A percentile compares a stretch with the other conserved stretches of the same genome.
These are phyloP conservation scores for Leishmania lainsoni DNA, from an alignment of 208 protist genomes.

Conservation along the genomic window DNA sequence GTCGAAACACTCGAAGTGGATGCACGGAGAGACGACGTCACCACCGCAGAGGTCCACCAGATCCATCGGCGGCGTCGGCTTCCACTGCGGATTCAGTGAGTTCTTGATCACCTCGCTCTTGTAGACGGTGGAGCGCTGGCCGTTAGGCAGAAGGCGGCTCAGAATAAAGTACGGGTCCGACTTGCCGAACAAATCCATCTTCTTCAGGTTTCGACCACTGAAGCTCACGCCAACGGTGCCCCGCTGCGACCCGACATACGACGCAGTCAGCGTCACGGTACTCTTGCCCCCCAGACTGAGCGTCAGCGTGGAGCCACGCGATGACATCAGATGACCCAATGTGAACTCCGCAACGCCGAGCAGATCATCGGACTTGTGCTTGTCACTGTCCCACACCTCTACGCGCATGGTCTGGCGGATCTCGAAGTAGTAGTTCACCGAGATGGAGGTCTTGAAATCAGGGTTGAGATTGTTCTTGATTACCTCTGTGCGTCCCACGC, in stretches of 20 bases:
- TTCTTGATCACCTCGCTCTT: constrained; percentile 37
- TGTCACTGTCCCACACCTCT: constrained; percentile 34
- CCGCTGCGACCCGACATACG: constrained; percentile 4
- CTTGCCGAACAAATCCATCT: constrained; percentile 49
- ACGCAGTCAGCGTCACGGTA: constrained; percentile 32
- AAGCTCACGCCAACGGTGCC: constrained; percentile 26
- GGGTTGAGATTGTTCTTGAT: constrained; percentile 43
- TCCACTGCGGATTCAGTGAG: constrained; percentile 45
- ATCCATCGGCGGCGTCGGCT: constrained; percentile 24
- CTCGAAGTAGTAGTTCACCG: constrained; percentile 47
- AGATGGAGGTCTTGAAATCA: constrained; percentile 31
- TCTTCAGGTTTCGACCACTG: constrained; percentile 34
- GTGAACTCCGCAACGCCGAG: constrained; percentile 33
- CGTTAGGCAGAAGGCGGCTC: constrained; percentile 18
- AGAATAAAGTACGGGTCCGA: constrained; percentile 40
- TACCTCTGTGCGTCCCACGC: constrained; percentile 31
- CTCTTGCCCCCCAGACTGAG: constrained; percentile 24
- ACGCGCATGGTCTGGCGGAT: constrained; percentile 29
- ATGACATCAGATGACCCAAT: constrained; percentile 32
- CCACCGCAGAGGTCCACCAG: constrained; percentile 37
- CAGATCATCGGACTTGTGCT: constrained; percentile 27
- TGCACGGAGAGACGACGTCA: background rate
- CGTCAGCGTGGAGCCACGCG: constrained; percentile 13
- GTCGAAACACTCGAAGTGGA: background rate
- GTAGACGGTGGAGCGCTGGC: constrained; percentile 25